These are phyloP conservation scores for Colletotrichum theobromicola DNA, from an alignment of 2,329 filamentous ascomycete genomes.

Conservation along the genomic window DNA sequence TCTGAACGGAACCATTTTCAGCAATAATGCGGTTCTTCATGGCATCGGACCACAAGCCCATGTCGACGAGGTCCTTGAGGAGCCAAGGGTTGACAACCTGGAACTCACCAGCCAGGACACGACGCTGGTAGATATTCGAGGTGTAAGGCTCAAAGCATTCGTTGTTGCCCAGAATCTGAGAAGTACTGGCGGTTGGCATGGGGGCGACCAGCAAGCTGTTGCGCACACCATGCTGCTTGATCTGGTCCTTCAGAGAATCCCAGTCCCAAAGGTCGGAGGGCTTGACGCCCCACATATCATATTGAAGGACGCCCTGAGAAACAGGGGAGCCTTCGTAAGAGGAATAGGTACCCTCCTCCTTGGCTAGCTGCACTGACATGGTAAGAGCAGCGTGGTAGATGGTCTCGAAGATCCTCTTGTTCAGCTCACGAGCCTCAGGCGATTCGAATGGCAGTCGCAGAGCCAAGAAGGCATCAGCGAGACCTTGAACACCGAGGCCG, in stretches of 20 bases:
- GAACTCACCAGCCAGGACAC: conserved; percentile 97
- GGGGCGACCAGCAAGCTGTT: conserved; percentile 95
- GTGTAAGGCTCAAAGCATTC: conserved; percentile 99
- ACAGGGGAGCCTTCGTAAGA: conserved; percentile 94
- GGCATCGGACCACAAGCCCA: conserved; percentile 97
- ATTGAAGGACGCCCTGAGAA: conserved; percentile 95
- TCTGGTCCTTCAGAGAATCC: conserved; percentile 85
- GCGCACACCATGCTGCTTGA: conserved; percentile 90
- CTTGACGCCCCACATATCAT: conserved; percentile 97
- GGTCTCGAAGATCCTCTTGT: conserved; percentile 99
- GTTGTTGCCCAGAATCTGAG: conserved; percentile 98
- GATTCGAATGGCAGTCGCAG: conserved; percentile 98
- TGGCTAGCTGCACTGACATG: conserved; percentile 84
- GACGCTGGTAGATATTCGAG: conserved; percentile 98
- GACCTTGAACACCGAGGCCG: conserved; percentile 94
- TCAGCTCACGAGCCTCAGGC: conserved; percentile 88
- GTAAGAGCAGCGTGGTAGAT: conserved; percentile 97
- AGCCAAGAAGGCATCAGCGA: conserved; percentile 97
- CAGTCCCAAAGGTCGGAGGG: conserved; percentile 97
- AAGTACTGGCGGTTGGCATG: conserved; percentile 97
- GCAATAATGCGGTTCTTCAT: conserved; percentile 99
- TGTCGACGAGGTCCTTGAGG: conserved; percentile 95
- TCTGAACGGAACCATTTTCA: conserved; percentile 93
- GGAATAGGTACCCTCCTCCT: conserved; percentile 82
- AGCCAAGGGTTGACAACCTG: conserved; percentile 99